Percentiles rank a stretch among this genome's conserved stretches.
Conservation (phyloP, 2,329 filamentous ascomycete genomes). For the Pochonia chlamydosporia region DNA sequence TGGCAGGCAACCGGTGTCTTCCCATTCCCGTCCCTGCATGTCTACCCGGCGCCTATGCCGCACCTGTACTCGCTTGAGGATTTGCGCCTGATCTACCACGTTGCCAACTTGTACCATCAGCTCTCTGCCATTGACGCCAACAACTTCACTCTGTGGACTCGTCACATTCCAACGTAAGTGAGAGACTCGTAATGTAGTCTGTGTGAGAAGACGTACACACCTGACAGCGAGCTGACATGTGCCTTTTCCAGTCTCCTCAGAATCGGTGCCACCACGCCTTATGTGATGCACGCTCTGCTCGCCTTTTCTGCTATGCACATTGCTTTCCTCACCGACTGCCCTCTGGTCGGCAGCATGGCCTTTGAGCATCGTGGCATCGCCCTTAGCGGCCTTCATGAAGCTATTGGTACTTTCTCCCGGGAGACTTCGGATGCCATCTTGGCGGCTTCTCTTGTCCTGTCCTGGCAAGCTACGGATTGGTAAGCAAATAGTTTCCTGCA, state of each 20-base stretch:
- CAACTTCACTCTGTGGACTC: constrained; percentile 86
- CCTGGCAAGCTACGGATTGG: constrained; percentile 97
- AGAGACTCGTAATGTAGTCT: no score
- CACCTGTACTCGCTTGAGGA: constrained; percentile 71
- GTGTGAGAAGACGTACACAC: no score
- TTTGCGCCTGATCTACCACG: constrained; percentile 83
- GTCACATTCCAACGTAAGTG: constrained; percentile 84
- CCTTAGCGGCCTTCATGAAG: constrained; percentile 80
- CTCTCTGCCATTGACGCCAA: constrained; percentile 71
- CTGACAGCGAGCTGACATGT: neutral
- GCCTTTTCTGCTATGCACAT: constrained; percentile 94
- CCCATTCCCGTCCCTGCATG: constrained; percentile 74
- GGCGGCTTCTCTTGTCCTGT: constrained; percentile 83
- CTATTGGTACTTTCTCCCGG: constrained; percentile 77
- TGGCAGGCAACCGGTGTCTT: constrained; percentile 84
- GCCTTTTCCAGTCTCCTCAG: constrained; percentile 46
- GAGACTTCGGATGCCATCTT: constrained; percentile 87
- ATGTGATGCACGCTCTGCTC: constrained; percentile 90
- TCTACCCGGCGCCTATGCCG: constrained; percentile 70
- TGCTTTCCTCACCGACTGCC: constrained; percentile 80
- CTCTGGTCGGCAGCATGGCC: constrained; percentile 78
- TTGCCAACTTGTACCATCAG: constrained; percentile 79
- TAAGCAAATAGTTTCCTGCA: constrained; percentile 39
- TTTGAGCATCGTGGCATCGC: constrained; percentile 85
- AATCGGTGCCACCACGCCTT: constrained; percentile 74